Base-by-base conservation (phyloP, 1,284 basidiomycete genomes). In the Ceratobasidium sp. region DNA sequence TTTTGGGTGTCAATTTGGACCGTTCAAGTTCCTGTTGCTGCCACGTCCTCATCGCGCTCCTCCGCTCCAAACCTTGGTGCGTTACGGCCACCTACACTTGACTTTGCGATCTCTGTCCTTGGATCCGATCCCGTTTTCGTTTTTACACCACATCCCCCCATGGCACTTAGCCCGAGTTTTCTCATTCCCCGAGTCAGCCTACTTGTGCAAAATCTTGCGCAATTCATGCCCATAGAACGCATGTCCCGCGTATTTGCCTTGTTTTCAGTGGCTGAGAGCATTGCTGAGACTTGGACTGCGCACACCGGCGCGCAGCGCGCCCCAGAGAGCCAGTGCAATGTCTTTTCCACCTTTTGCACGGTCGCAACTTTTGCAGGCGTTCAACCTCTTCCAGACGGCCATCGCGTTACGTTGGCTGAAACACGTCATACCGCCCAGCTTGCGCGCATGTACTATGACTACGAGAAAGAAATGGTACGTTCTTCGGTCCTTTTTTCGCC, bases 1-100 rank as follows among this genome's bases (percentile, higher is more conserved):
- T 75, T 75, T 66, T 75, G 73, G 73, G 61, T 75, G 20, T 64
- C 73, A 12, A 28, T 61, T 23, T 75, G 73, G 73, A 75, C 73
- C 13, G 50, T 42, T 17, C 73, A 75, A 28, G n/a, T 50, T 15
- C 62, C 73, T 33, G 40, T 56, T 3, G 62, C 50, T 10, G 9
- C 56, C 15, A 17, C 67, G 6, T 46, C 44, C 2, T 44, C 50
- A 17, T 54, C 61, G 33, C 61, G 23, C 44, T 5, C 73, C 17
- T 7, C 28, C 26, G 12, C 66, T 26, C 50, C 50, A 12, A 68
- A 52, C 15, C 7, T 4, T 15, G 42, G 42, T 6, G n/a, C 44
- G 7, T 38, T 40, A 28, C 61, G 62, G 26, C 50, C 38, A 12
- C 73, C 73, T 9, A 66, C 48, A 13, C 73, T 75, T 10, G 73